A percentile compares a stretch with the other conserved stretches of the same genome.
Conservation (phyloP, 2,329 filamentous ascomycete species). For the Penicillium rolfsii region DNA sequence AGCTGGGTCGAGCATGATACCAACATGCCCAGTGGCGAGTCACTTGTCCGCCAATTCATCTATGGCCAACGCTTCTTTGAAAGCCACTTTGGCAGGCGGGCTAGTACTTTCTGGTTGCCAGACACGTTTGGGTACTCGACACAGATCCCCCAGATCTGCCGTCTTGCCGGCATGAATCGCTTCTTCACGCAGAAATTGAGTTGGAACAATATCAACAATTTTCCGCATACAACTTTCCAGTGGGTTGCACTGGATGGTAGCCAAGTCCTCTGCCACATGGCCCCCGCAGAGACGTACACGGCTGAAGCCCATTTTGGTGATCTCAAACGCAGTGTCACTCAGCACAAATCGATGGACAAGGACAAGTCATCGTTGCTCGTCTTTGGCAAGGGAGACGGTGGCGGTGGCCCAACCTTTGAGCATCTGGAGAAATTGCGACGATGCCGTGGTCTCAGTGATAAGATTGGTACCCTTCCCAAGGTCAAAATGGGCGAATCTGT, state of each 20-base stretch:
- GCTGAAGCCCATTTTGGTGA: conserved; percentile 94
- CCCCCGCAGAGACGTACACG: conserved; percentile 92
- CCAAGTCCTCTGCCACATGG: conserved; percentile 97
- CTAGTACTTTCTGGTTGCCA: conserved; percentile 93
- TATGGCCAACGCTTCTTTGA: conserved; percentile 97
- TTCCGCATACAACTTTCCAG: conserved; percentile 98
- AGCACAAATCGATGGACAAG: conserved; percentile 95
- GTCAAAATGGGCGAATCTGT: conserved; percentile 88
- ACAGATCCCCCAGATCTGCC: conserved; percentile 90
- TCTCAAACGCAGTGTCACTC: conserved; percentile 81
- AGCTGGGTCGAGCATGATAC: conserved; percentile 99
- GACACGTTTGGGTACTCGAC: conserved; percentile 98
- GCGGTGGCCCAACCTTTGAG: conserved; percentile 90
- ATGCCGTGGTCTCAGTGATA: conserved; percentile 89
- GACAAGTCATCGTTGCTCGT: conserved; percentile 88
- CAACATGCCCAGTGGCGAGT: conserved; percentile 94
- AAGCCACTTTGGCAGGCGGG: conserved; percentile 85
- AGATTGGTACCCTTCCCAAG: conserved; percentile 77
- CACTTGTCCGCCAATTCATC: conserved; percentile 88
- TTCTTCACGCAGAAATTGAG: conserved; percentile 99
- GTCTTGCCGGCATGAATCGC: conserved; percentile 90
- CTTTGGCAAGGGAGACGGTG: conserved; percentile 95
- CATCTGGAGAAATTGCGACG: conserved; percentile 93
- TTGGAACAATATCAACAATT: conserved; percentile 99
- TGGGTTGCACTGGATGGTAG: conserved; percentile 96